Evolutionary conservation across 2,329 filamentous ascomycete species (phyloP).

Genomic region (Pseudocercospora fijiensis): DNA sequence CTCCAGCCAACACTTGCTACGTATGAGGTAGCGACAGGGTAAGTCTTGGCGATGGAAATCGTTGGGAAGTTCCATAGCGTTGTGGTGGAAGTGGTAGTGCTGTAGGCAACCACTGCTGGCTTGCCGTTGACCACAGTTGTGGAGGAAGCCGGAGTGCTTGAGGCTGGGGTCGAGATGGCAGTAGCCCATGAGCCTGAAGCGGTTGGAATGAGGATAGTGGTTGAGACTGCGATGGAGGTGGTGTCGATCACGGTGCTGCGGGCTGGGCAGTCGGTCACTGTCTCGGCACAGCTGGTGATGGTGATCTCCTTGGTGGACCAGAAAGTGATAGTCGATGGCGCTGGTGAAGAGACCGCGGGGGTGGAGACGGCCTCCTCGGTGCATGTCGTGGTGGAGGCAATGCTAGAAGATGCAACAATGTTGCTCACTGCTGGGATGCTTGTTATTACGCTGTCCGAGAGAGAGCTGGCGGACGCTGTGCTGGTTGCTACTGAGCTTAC

Average conservation of each 20-base stretch:
- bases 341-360: neutral
- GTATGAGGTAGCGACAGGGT: neutral
- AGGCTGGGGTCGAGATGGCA: neutral
- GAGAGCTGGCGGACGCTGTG: neutral
- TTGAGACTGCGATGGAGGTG: constrained; percentile 25
- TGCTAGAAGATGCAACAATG: neutral
- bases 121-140: neutral
- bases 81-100: neutral
- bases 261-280: constrained; percentile 23
- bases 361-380: neutral
- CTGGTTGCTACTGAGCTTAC: neutral
- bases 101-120: constrained; percentile 1
- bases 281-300: constrained; percentile 26
- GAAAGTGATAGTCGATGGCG: constrained; percentile 3
- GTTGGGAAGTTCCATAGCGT: neutral
- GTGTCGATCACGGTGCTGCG: constrained; percentile 21
- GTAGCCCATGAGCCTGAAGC: neutral
- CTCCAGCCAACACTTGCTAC: neutral
- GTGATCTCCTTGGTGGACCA: constrained; percentile 25
- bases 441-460: neutral
- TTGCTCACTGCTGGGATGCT: neutral
- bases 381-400: neutral
- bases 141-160: neutral
- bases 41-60: neutral
- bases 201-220: constrained; percentile 20